Base-by-base conservation (phyloP, 2,329 filamentous ascomycete species). In the Pezicula neosporulosa region DNA sequence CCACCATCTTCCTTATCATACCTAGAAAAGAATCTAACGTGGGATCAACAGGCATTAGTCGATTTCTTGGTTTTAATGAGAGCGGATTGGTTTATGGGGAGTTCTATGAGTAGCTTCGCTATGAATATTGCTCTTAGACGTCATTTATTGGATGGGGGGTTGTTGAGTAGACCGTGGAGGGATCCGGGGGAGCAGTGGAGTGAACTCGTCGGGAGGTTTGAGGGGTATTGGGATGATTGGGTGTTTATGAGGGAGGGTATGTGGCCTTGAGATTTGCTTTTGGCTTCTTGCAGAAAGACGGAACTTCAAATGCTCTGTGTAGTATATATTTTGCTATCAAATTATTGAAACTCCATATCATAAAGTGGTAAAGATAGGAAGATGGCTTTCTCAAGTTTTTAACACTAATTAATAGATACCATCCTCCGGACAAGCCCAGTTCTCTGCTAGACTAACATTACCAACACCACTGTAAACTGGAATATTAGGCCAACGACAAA, bases 121-220 rank as follows among this genome's bases (percentile, higher is more conserved):
- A 41, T 41, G 38, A 41, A 41, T n/a, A n/a, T 41, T 13, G 38
- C 38, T 16, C 9, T 41, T 4, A 41, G 4, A 15, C 5, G 38
- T 12, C 38, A 41, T 41, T 9, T 21, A 3, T 9, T 41, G 38
- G 4, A 6, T 9, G 38, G 19, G 10, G 19, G 38, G 7, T 18
- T 41, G 4, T 5, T 9, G 2, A n/a, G 9, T 16, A 13, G 38
- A 21, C 38, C n/a, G 9, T 41, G 38, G 38, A 41, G 19, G 38
- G 19, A 21, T 76, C 45, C 73, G 72, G 3, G 66, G 58, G 48
- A 73, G 75, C 9, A 16, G 38, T 41, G 19, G n/a, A 33, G n/a
- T 13, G 15, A n/a, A 9, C 16, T 41, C 18, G 38, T 16, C 1
- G 38, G 38, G n/a, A 15, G 10, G 10, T 41, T 41, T 41, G 38